Evolutionary conservation across 1,284 basidiomycete species (phyloP).

Genomic region (Ceratorhiza oryzae-sativae): DNA sequence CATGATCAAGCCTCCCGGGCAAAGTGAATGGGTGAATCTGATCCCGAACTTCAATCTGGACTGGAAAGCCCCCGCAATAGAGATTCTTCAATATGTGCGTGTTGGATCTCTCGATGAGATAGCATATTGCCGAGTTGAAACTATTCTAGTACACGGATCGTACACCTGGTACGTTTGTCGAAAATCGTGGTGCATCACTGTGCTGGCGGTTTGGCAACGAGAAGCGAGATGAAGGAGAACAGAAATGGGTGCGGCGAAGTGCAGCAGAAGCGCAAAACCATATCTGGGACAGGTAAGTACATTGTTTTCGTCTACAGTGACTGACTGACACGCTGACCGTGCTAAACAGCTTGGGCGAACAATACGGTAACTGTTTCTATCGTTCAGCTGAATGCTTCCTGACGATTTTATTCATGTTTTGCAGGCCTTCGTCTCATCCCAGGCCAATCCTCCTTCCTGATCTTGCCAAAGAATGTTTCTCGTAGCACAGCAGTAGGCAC

Average conservation of each 20-base stretch:
- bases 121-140: not conserved
- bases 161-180: conserved; percentile 83
- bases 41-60: conserved; percentile 78
- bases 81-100: conserved; percentile 82
- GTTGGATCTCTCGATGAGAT: conserved; percentile 18
- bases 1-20: conserved; percentile 66
- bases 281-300: conserved; percentile 73
- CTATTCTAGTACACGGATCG: conserved; percentile 80
- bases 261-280: conserved; percentile 91
- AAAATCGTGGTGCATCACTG: conserved; percentile 83
- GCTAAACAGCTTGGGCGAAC: conserved; percentile 70
- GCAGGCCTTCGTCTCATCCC: conserved; percentile 75
- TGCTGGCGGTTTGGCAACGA: conserved; percentile 85
- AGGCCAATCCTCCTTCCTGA: conserved; percentile 77
- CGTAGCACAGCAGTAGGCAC: conserved; percentile 80
- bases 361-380: conserved; percentile 56
- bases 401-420: not conserved
- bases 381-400: not conserved
- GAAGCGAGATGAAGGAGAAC: conserved; percentile 59
- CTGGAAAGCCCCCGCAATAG: conserved; percentile 80
- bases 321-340: conserved; percentile 30
- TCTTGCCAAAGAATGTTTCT: conserved; percentile 83
- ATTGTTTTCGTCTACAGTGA: not conserved
- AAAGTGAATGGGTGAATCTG: conserved; percentile 72
- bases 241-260: conserved; percentile 82